Percentiles rank a stretch among this genome's conserved stretches.
Conservation (phyloP, 805 yeast species). For the Ogataea degrootiae region DNA sequence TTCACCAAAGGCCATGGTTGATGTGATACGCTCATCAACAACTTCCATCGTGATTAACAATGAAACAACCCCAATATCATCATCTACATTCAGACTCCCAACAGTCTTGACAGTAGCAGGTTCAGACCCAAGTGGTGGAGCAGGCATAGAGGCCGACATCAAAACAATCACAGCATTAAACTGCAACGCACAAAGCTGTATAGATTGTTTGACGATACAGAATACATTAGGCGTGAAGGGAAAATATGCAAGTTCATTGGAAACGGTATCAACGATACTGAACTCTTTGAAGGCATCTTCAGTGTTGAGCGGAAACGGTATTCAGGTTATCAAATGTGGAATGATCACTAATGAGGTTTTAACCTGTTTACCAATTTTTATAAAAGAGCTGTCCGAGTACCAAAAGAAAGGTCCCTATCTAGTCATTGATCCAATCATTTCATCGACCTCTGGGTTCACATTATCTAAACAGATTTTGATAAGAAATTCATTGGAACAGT, state of each 20-base stretch:
- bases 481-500: conserved; percentile 26
- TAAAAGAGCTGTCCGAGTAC: conserved; percentile 17
- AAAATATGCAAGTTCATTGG: conserved; percentile 39
- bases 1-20: no score
- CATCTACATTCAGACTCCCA: conserved; percentile 16
- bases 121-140: conserved; percentile 85
- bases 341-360: conserved; percentile 60
- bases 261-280: conserved; percentile 44
- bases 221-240: conserved; percentile 48
- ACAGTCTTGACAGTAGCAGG: conserved; percentile 57
- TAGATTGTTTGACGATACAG: conserved; percentile 78
- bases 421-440: conserved; percentile 80
- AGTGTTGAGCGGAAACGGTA: conserved; percentile 30
- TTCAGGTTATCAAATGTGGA: conserved; percentile 75
- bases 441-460: conserved; percentile 70
- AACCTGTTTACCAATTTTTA: conserved; percentile 35
- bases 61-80: neutral
- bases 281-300: conserved; percentile 25
- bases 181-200: conserved; percentile 73
- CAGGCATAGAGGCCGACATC: conserved; percentile 86
- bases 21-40: no score
- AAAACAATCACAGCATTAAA: conserved; percentile 73
- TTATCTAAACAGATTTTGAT: conserved; percentile 40
- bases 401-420: conserved; percentile 22
- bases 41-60: neutral